phyloP scores from a whole-genome alignment of 208 protist genomes.

The Trypanosoma conorhini region DNA sequence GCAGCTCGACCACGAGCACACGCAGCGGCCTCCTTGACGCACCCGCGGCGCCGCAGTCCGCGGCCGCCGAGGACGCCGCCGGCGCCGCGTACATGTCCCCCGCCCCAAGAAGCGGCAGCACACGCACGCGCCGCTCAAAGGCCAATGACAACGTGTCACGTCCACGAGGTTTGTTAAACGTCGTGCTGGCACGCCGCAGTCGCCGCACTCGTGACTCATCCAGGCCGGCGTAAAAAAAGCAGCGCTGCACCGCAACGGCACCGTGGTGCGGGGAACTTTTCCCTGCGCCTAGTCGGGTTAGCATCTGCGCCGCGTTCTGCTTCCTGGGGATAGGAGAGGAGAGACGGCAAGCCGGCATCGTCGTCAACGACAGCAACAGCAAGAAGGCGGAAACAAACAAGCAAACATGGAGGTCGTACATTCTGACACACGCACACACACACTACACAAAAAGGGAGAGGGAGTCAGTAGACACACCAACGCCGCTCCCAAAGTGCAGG shows the following conservation, averaged over 20 bases:
- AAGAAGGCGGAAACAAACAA: neutral
- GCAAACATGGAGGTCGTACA: too few relatives aligned
- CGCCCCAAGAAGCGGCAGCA: slow-evolving; percentile 31
- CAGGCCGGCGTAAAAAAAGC: slow-evolving; percentile 68
- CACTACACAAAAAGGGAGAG: neutral
- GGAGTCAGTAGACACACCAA: neutral
- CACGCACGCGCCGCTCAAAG: slow-evolving; percentile 69
- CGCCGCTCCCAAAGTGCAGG: too few relatives aligned
- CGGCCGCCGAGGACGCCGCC: neutral
- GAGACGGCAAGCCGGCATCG: neutral
- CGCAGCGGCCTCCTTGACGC: slow-evolving; percentile 3
- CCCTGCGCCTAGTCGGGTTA: slow-evolving; percentile 4
- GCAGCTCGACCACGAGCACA: slow-evolving; percentile 71
- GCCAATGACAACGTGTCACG: slow-evolving; percentile 71
- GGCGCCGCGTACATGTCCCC: slow-evolving; percentile 43
- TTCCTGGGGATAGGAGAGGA: neutral
- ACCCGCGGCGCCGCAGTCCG: neutral
- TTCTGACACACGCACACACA: neutral
- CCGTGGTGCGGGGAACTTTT: neutral
- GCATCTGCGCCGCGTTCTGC: neutral
- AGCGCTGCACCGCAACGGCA: neutral
- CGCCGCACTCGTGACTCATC: slow-evolving; percentile 70
- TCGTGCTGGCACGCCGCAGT: slow-evolving; percentile 57
- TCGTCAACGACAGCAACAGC: neutral
- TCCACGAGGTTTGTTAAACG: slow-evolving; percentile 78